A percentile compares a stretch with the other conserved stretches of the same genome.
Evolutionary conservation across 257 asterid species (phyloP).

Genomic region (Verbascum thapsus): DNA sequence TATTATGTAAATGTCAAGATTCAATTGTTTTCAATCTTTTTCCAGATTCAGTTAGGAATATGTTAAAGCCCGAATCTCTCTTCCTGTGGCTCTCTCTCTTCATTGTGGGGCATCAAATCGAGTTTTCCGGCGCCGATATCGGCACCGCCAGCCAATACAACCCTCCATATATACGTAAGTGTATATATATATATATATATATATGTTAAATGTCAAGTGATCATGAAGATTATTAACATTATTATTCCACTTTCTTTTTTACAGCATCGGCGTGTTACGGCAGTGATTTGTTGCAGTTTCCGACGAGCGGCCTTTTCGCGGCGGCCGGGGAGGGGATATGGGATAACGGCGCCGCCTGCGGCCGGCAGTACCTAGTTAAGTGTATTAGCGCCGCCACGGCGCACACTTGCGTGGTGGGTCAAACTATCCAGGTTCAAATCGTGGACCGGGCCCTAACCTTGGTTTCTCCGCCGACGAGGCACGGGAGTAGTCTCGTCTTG

Average conservation of each 20-base stretch:
- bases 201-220: too few species aligned
- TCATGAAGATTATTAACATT: too few species aligned
- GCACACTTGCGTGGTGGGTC: constrained; percentile 43
- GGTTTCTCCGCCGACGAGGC: constrained; percentile 46
- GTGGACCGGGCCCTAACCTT: constrained; percentile 67
- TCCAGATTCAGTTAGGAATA: background rate
- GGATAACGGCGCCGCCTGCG: constrained; percentile 87
- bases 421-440: constrained; percentile 52
- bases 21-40: background rate
- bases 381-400: constrained; percentile 58
- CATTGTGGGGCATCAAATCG: constrained; percentile 33
- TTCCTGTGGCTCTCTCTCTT: constrained; percentile 34
- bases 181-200: background rate
- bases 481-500: constrained; percentile 53
- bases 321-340: constrained; percentile 84
- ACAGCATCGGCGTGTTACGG: constrained; percentile 81
- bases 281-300: constrained; percentile 54
- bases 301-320: constrained; percentile 62
- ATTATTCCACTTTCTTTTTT: background rate
- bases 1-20: background rate
- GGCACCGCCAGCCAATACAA: constrained; percentile 67
- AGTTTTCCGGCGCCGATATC: constrained; percentile 52
- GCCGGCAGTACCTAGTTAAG: constrained; percentile 68
- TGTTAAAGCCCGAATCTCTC: constrained; percentile 34
- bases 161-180: constrained; percentile 81